Conservation (phyloP, 768 basidiomycete species). For the Podaxis pistillaris region DNA sequence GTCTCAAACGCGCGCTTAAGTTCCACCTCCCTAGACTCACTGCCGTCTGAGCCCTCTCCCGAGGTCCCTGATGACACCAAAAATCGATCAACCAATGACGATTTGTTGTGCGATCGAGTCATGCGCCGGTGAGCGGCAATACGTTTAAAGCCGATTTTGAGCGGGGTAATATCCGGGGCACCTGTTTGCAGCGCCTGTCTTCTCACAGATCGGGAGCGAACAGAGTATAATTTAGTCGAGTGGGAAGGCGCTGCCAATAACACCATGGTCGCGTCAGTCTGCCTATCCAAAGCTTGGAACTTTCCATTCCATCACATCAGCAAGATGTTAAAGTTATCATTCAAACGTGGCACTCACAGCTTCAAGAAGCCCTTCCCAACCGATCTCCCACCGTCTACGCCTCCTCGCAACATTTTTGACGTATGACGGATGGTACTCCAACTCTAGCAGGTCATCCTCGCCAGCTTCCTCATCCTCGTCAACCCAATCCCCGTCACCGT, state of each 20-base stretch:
- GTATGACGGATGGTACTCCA: constrained; percentile 76
- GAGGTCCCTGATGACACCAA: constrained; percentile 41
- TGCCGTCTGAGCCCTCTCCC: constrained; percentile 55
- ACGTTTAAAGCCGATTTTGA: constrained; percentile 58
- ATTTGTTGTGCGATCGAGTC: constrained; percentile 37
- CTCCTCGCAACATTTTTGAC: constrained; percentile 66
- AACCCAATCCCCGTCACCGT: constrained; percentile 63
- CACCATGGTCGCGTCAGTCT: constrained; percentile 78
- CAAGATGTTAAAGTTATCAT: constrained; percentile 4
- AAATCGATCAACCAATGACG: constrained; percentile 48
- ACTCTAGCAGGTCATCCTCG: constrained; percentile 66
- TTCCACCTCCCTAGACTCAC: constrained; percentile 59
- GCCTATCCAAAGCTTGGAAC: constrained; percentile 78
- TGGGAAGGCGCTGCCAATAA: constrained; percentile 76
- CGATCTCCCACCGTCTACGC: constrained; percentile 68
- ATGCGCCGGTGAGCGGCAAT: constrained; percentile 55
- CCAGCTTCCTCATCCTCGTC: constrained; percentile 73
- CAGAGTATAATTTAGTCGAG: constrained; percentile 58
- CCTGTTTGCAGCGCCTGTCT: constrained; percentile 46
- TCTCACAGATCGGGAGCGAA: constrained; percentile 69
- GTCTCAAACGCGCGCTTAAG: constrained; percentile 67
- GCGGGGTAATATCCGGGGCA: constrained; percentile 47
- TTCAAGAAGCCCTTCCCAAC: constrained; percentile 73
- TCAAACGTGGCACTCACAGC: constrained; percentile 45
- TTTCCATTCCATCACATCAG: constrained; percentile 25